These are phyloP conservation scores for Aspergillus baeticus DNA, from an alignment of 495 filamentous ascomycete species.

Conservation along the genomic window DNA sequence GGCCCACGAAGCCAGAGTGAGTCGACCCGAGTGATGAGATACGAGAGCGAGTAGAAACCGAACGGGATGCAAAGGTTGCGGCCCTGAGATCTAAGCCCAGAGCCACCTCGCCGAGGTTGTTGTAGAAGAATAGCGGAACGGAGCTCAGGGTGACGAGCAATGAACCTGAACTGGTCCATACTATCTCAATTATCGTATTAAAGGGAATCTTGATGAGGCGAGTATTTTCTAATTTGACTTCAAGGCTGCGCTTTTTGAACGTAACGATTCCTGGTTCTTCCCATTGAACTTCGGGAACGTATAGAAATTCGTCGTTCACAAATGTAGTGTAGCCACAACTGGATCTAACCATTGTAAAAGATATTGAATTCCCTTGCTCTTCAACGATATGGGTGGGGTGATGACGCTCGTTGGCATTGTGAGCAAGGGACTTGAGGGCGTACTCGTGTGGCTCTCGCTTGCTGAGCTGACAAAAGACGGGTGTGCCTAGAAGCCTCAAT, in stretches of 20 bases:
- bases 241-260: conserved; percentile 37
- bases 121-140: conserved; percentile 19
- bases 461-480: conserved; percentile 44
- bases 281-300: conserved; percentile 44
- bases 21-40: conserved; percentile 8
- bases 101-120: background rate
- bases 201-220: conserved; percentile 19
- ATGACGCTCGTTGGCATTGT: conserved; percentile 8
- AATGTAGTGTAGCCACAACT: conserved; percentile 55
- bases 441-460: conserved; percentile 32
- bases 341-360: conserved; percentile 30
- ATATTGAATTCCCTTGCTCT: conserved; percentile 1
- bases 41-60: conserved; percentile 1
- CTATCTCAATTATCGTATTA: conserved; percentile 15
- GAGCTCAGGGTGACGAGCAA: conserved; percentile 14
- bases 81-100: background rate
- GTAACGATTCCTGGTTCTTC: conserved; percentile 28
- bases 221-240: conserved; percentile 8
- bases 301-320: conserved; percentile 33
- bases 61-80: background rate
- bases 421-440: conserved; percentile 36
- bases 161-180: conserved; percentile 7
- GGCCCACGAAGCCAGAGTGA: conserved; percentile 21
- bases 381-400: background rate
- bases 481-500: conserved; percentile 34